Evolutionary conservation across 2,329 filamentous ascomycete species (phyloP), one percentile per base, ranked within the genome.

Genomic region (Fusarium sacchari): DNA sequence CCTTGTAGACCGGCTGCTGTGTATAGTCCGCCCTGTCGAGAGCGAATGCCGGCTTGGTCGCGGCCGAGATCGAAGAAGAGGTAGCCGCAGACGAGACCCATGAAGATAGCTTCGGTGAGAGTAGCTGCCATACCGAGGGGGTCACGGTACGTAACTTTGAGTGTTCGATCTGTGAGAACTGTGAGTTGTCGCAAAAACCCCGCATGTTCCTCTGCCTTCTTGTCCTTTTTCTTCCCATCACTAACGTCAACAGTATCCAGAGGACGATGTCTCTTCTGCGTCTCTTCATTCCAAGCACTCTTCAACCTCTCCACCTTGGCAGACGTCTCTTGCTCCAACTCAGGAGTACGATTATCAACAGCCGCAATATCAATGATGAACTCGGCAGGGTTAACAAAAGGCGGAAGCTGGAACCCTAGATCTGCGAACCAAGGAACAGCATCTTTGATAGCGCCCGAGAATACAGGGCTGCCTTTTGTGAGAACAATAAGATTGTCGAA

Each of bases 301-400:
- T 89, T 91, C 28, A 95, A 83, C 14, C 81, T 79, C n/a, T 89
- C 83, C 2, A 95, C 91, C 14, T 92, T 86, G 3, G 84, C 82
- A 20, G 85, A 85, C 0, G 89, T 92, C 40, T 86, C 84, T 20
- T 83, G 82, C 77, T 95, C 93, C 8, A 91, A 83, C 73, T 93
- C 91, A 1, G 88, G 86, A 0, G 89, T 91, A 10, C 93, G 88
- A 75, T 91, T 94, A 77, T 95, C 93, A 17, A 94, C 85, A 11
- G 93, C 93, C 4, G 93, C 91, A 37, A 93, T 85, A 73, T 95
- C 93, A 62, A 95, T 92, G 56, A 94, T 81, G 77, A 91, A 92
- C 73, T 95, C 93, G 5, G 93, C 93, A 0, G 93, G 93, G 74
- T 95, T 95, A 50, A 94, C 92, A 75, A 94, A 94, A 0, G 89